phyloP scores from a whole-genome alignment of 805 yeast species.

The Blastobotrys attinorum region DNA sequence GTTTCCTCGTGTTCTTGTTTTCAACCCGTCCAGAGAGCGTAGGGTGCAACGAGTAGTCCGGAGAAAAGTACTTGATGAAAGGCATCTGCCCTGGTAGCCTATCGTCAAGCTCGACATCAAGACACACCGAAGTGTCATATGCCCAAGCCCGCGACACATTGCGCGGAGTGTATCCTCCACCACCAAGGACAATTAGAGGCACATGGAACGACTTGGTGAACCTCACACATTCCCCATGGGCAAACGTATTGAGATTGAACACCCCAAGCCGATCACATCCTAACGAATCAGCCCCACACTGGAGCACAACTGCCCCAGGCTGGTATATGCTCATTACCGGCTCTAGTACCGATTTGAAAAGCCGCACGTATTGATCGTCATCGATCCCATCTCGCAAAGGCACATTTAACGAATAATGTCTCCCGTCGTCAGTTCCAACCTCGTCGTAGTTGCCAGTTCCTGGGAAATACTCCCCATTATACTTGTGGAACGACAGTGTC shows the following conservation, averaged over 20 bases:
- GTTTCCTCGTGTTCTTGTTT: conserved; percentile 76
- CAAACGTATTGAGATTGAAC: conserved; percentile 85
- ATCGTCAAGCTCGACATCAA: conserved; percentile 68
- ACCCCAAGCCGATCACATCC: conserved; percentile 95
- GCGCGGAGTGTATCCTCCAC: conserved; percentile 98
- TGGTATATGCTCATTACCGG: conserved; percentile 81
- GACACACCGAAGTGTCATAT: conserved; percentile 80
- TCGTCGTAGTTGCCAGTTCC: conserved; percentile 87
- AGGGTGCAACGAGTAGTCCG: conserved; percentile 87
- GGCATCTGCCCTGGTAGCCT: conserved; percentile 70
- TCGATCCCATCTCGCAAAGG: conserved; percentile 92
- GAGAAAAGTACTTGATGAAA: conserved; percentile 76
- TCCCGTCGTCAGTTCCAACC: conserved; percentile 77
- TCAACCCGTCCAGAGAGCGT: conserved; percentile 70
- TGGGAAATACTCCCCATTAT: conserved; percentile 84
- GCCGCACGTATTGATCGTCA: conserved; percentile 61
- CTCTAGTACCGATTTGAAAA: conserved; percentile 71
- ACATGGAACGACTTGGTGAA: conserved; percentile 78
- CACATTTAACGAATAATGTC: conserved; percentile 75
- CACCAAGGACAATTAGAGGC: conserved; percentile 92
- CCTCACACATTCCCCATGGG: conserved; percentile 94
- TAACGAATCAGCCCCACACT: conserved; percentile 96
- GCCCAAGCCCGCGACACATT: conserved; percentile 96
- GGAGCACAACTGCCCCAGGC: conserved; percentile 94
- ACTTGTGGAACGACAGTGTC: conserved; percentile 87